These are phyloP conservation scores for Meripilus lineatus DNA, from an alignment of 1,284 basidiomycete genomes.

Conservation along the genomic window DNA sequence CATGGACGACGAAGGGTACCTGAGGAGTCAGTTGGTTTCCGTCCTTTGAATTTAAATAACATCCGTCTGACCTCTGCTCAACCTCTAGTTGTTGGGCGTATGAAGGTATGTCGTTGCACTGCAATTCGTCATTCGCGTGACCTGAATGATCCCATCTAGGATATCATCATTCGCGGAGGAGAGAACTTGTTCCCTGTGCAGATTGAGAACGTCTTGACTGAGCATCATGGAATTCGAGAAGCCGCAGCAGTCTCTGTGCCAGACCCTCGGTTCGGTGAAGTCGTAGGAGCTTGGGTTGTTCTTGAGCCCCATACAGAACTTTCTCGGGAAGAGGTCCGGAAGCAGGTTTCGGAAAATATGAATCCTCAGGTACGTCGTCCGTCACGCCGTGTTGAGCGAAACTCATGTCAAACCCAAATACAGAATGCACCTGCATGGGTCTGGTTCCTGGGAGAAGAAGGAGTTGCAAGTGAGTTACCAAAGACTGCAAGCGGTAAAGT, in stretches of 20 bases:
- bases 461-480: constrained; percentile 55
- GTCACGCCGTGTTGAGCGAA: constrained; percentile 12
- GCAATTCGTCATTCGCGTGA: not conserved
- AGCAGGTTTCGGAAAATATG: constrained; percentile 51
- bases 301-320: constrained; percentile 36
- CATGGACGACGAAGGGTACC: constrained; percentile 80
- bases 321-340: constrained; percentile 47
- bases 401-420: not conserved
- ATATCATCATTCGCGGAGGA: constrained; percentile 86
- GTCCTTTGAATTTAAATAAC: no score
- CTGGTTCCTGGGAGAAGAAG: constrained; percentile 75
- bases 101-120: constrained; percentile 43
- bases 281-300: constrained; percentile 75
- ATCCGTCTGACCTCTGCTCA: constrained; percentile 7
- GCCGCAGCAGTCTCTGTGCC: constrained; percentile 75
- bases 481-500: constrained; percentile 89
- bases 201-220: constrained; percentile 75
- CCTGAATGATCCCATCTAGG: constrained; percentile 27
- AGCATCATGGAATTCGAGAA: constrained; percentile 61
- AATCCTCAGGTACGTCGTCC: constrained; percentile 66
- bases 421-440: constrained; percentile 79
- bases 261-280: constrained; percentile 67
- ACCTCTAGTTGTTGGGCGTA: constrained; percentile 68
- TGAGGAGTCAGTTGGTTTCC: constrained; percentile 47
- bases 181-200: constrained; percentile 86